phyloP scores from a whole-genome alignment of 2,329 filamentous ascomycete genomes.

The Penicillium nordicum region DNA sequence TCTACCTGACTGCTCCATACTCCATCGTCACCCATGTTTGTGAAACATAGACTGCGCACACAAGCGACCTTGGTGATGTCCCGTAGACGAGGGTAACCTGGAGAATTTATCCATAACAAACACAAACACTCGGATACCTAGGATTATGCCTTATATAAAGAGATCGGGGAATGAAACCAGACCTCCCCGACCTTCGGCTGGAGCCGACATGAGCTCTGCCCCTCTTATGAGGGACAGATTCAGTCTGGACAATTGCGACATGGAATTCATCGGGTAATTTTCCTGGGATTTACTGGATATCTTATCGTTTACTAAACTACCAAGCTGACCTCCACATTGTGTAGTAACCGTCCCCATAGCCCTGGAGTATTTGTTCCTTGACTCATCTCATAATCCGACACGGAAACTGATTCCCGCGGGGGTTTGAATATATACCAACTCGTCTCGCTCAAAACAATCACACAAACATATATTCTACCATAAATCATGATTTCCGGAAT shows the following conservation, averaged over 20 bases:
- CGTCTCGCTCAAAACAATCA: not conserved
- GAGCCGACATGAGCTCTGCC: not conserved
- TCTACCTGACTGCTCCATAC: not conserved
- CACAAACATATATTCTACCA: not conserved
- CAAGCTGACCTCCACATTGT: not conserved
- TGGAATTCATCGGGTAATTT: not conserved
- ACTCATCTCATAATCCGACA: not conserved
- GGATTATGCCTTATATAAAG: not conserved
- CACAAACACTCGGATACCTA: not conserved
- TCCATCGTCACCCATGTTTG: not conserved
- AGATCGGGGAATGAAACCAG: not conserved
- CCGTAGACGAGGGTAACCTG: not conserved
- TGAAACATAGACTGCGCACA: not conserved
- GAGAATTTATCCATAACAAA: not conserved
- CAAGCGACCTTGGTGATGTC: not conserved
- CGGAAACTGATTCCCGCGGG: slow-evolving; percentile 5
- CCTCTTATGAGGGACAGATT: not conserved
- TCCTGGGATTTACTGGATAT: not conserved
- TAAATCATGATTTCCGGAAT: slow-evolving; percentile 51
- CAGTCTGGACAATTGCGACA: too few relatives aligned
- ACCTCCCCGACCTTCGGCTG: not conserved
- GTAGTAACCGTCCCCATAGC: not conserved
- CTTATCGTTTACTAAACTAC: not conserved
- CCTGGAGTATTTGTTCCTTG: not conserved
- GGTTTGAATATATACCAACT: not conserved